Evolutionary conservation across 176 grass and related monocot genomes (phyloP).

Genomic region (Rhynchospora tenuis): DNA sequence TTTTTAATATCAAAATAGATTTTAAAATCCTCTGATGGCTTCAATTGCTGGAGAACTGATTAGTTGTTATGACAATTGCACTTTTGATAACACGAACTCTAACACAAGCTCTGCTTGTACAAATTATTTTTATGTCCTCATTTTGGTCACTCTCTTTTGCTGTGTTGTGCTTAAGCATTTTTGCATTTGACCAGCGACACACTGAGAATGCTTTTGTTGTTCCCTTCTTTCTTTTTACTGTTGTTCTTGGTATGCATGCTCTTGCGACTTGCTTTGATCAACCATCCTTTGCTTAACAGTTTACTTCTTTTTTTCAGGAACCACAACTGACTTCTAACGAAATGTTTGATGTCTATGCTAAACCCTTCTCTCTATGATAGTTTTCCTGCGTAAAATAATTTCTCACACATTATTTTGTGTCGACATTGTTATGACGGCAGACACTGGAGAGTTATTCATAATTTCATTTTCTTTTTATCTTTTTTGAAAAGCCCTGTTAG

Average conservation of each 20-base stretch:
- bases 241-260: not conserved
- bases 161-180: not conserved
- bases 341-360: constrained; percentile 69
- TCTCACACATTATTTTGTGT: not conserved
- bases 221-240: not conserved
- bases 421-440: not conserved
- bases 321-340: constrained; percentile 68
- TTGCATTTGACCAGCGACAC: not conserved
- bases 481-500: not conserved
- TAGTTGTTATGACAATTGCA: not conserved
- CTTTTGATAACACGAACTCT: not conserved
- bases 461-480: not conserved
- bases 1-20: not conserved
- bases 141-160: not conserved
- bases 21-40: not conserved
- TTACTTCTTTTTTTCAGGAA: constrained; percentile 50
- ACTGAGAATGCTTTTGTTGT: not conserved
- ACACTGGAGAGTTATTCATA: not conserved
- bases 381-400: not conserved
- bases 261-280: not conserved
- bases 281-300: not conserved
- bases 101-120: not conserved
- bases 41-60: not conserved
- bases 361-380: constrained; percentile 79
- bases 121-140: not conserved